Evolutionary conservation across 331 rosid species (phyloP).

Genomic region (Rhamnella rubrinervis): DNA sequence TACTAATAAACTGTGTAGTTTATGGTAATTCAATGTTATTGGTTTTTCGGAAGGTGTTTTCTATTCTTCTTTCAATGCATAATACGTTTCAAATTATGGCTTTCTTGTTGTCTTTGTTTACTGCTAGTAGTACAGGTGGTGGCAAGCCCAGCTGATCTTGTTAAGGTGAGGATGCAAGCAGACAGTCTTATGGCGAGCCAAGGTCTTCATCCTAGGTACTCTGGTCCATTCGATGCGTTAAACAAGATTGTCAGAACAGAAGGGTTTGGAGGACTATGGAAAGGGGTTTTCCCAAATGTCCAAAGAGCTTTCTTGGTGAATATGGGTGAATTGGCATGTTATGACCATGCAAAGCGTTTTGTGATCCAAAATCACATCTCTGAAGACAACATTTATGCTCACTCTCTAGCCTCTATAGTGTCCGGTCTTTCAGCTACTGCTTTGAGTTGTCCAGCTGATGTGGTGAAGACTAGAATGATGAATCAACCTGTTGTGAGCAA

Average conservation of each 20-base stretch:
- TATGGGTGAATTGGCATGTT: slow-evolving; percentile 89
- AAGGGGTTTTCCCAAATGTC: slow-evolving; percentile 76
- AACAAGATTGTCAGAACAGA: slow-evolving; percentile 60
- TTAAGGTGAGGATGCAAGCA: slow-evolving; percentile 94
- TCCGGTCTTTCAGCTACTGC: slow-evolving; percentile 78
- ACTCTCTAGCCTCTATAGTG: slow-evolving; percentile 75
- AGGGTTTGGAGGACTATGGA: slow-evolving; percentile 79
- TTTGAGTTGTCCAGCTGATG: slow-evolving; percentile 92
- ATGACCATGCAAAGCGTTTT: slow-evolving; percentile 76
- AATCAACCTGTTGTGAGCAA: slow-evolving; percentile 43
- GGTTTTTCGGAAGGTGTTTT: too few species aligned
- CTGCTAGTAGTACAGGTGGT: slow-evolving; percentile 57
- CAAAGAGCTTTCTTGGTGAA: slow-evolving; percentile 91
- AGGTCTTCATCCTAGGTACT: slow-evolving; percentile 68
- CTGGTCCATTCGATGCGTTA: slow-evolving; percentile 64
- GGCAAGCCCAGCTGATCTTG: slow-evolving; percentile 99
- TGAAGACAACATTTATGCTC: slow-evolving; percentile 65
- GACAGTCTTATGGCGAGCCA: slow-evolving; percentile 63
- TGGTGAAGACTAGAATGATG: slow-evolving; percentile 93
- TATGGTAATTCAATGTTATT: too few species aligned
- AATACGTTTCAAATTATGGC: not conserved
- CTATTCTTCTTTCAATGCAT: too few species aligned
- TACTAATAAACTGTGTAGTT: too few species aligned
- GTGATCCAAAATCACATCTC: slow-evolving; percentile 55
- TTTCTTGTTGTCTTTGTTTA: slow-evolving; percentile 20